phyloP scores from a whole-genome alignment of 495 filamentous ascomycete species.

The Talaromyces nanjingensis region DNA sequence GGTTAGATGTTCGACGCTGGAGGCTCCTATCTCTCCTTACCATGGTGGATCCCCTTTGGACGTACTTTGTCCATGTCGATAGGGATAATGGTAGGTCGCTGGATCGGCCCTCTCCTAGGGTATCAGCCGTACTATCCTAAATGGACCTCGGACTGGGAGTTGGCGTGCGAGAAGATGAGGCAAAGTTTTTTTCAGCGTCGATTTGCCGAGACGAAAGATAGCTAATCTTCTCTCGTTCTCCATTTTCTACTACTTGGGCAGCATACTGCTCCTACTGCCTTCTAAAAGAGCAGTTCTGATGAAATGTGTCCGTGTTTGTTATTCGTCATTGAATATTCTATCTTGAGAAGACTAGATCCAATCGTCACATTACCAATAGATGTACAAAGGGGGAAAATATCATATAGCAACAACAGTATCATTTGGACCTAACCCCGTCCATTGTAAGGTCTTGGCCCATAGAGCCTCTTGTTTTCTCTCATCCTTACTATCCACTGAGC shows the following conservation, averaged over 20 bases:
- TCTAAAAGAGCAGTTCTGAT: background rate
- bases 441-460: constrained; percentile 38
- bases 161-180: constrained; percentile 39
- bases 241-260: background rate
- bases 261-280: background rate
- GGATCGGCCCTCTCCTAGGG: constrained; percentile 43
- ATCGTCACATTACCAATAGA: background rate
- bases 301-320: background rate
- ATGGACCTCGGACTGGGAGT: constrained; percentile 47
- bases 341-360: background rate
- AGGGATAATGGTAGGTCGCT: constrained; percentile 41
- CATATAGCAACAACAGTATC: constrained; percentile 4
- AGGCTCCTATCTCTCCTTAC: constrained; percentile 37
- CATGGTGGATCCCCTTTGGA: constrained; percentile 40
- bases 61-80: constrained; percentile 23
- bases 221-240: background rate
- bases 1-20: constrained; percentile 41
- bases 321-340: background rate
- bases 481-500: constrained; percentile 30
- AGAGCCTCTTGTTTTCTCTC: constrained; percentile 33
- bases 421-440: constrained; percentile 18
- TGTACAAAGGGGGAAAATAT: constrained; percentile 3
- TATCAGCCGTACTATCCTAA: constrained; percentile 44
- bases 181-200: constrained; percentile 24
- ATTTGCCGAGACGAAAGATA: background rate